Percentiles rank a stretch among this genome's conserved stretches.
Evolutionary conservation across 2,329 filamentous ascomycete species (phyloP).

Genomic region (Fusarium floridanum): DNA sequence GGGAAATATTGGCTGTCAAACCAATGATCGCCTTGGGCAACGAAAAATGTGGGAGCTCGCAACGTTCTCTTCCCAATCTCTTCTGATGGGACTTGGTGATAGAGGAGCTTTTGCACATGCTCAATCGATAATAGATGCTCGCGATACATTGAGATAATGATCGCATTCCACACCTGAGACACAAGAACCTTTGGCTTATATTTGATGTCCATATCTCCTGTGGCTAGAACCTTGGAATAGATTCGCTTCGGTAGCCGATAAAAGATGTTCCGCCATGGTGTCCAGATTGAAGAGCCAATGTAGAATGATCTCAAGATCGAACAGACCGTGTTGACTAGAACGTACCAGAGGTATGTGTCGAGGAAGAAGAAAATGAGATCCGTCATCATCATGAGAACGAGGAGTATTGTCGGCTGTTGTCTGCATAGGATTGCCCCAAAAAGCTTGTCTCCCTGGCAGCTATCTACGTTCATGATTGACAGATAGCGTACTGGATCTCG

Average conservation of each 20-base stretch:
- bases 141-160: neutral
- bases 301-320: neutral
- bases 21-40: constrained; percentile 3
- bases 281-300: constrained; percentile 2
- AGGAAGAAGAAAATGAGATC: constrained; percentile 3
- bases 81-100: constrained; percentile 2
- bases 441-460: neutral
- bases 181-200: neutral
- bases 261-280: neutral
- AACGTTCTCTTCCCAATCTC: neutral
- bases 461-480: neutral
- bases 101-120: neutral
- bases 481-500: neutral
- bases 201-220: neutral
- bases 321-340: neutral
- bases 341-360: neutral
- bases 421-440: neutral
- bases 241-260: neutral
- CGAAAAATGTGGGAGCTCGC: neutral
- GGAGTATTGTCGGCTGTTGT: neutral
- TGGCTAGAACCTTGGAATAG: neutral
- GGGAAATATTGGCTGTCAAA: neutral
- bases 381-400: constrained; percentile 1
- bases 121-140: constrained; percentile 3
- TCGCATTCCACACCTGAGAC: neutral